phyloP scores from a whole-genome alignment of 306 rosid species.

The Albizia julibrissin region DNA sequence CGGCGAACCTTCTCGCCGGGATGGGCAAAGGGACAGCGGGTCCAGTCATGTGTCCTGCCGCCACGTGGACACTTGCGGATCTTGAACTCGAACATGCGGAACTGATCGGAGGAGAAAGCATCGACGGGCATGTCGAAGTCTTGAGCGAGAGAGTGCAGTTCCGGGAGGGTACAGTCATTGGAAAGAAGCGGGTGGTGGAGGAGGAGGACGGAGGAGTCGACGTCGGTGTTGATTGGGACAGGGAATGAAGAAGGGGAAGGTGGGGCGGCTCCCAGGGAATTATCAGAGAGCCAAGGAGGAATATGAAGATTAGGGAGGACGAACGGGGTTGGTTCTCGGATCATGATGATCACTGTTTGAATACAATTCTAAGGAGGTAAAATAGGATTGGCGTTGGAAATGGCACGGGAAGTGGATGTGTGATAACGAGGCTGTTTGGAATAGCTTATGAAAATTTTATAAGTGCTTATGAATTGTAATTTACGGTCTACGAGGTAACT shows the following conservation, averaged over 20 bases:
- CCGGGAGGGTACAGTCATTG: conserved; percentile 21
- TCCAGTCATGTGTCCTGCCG: conserved; percentile 88
- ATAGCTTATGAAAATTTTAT: no score
- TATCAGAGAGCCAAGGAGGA: conserved; percentile 46
- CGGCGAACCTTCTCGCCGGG: conserved; percentile 96
- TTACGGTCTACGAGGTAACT: no score
- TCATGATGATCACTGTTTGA: conserved; percentile 37
- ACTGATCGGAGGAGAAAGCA: conserved; percentile 62
- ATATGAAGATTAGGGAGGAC: conserved; percentile 35
- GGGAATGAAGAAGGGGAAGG: conserved; percentile 32
- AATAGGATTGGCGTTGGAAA: neutral
- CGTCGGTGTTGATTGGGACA: conserved; percentile 30
- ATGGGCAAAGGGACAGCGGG: conserved; percentile 84
- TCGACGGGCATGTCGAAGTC: conserved; percentile 43
- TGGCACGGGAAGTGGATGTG: neutral
- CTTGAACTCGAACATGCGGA: conserved; percentile 87
- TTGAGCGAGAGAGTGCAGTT: conserved; percentile 26
- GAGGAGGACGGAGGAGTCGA: conserved; percentile 43
- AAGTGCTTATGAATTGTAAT: no score
- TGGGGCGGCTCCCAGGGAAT: neutral
- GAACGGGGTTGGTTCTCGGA: conserved; percentile 35
- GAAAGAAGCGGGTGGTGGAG: conserved; percentile 46
- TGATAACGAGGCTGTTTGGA: no score
- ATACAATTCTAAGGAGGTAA: neutral
- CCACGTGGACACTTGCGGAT: conserved; percentile 64